Evolutionary conservation across 495 filamentous ascomycete genomes (phyloP).

Genomic region (Neohortaea acidophila): DNA sequence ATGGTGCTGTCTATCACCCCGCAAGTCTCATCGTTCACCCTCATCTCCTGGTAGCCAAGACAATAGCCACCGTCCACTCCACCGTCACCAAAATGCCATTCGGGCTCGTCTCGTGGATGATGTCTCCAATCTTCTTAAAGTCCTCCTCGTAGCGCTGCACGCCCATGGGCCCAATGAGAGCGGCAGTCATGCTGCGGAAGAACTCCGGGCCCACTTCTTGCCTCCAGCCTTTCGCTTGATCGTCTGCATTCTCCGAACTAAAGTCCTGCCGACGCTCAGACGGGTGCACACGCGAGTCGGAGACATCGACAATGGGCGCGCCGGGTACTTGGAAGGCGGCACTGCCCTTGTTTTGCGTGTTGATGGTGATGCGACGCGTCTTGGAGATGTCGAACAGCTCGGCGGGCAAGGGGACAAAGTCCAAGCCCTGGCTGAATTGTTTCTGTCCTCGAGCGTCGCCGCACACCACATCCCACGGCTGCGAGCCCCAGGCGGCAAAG

Average conservation of each 20-base stretch:
- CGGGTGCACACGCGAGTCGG: not conserved
- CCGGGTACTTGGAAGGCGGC: conserved; percentile 10
- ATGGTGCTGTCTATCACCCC: too few relatives aligned
- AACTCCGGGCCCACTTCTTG: conserved; percentile 15
- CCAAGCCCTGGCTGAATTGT: conserved; percentile 14
- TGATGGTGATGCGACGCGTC: conserved; percentile 12
- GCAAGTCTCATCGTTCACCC: too few relatives aligned
- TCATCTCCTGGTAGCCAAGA: conserved; percentile 11
- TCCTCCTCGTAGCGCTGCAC: conserved; percentile 9
- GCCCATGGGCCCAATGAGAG: conserved; percentile 1
- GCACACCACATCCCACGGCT: conserved; percentile 13
- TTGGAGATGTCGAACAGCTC: conserved; percentile 9
- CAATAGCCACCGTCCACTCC: conserved; percentile 14
- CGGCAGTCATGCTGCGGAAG: conserved; percentile 10
- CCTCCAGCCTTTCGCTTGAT: conserved; percentile 11
- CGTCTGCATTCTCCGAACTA: conserved; percentile 6
- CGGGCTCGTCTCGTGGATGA: conserved; percentile 12
- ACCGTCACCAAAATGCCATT: conserved; percentile 8
- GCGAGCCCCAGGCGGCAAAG: conserved; percentile 7
- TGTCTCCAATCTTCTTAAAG: conserved; percentile 10
- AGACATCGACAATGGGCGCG: conserved; percentile 1
- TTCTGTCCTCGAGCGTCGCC: conserved; percentile 4
- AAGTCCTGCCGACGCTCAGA: conserved; percentile 1
- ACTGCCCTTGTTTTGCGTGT: conserved; percentile 5
- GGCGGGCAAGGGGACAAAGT: conserved; percentile 13